Evolutionary conservation across 2,329 filamentous ascomycete species (phyloP).

Genomic region (Epichloe typhina): DNA sequence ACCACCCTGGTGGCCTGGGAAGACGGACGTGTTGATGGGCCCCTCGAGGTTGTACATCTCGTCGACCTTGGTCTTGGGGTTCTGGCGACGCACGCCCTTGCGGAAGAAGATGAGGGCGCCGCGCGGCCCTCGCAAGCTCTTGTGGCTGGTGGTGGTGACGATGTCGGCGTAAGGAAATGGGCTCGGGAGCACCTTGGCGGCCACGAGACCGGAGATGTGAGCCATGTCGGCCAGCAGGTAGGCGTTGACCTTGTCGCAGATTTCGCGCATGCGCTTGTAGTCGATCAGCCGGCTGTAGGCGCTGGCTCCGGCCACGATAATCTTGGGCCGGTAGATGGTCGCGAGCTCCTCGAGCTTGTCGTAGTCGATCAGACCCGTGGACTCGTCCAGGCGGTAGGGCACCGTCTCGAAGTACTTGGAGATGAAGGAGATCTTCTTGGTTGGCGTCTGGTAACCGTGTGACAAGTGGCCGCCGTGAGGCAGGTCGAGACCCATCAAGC

Average conservation of each 20-base stretch:
- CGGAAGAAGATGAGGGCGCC: conserved; percentile 98
- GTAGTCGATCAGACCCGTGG: conserved; percentile 92
- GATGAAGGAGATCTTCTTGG: conserved; percentile 91
- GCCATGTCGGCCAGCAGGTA: conserved; percentile 96
- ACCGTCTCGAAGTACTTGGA: conserved; percentile 99
- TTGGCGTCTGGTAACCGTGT: conserved; percentile 93
- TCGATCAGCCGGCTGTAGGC: conserved; percentile 95
- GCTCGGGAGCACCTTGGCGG: conserved; percentile 78
- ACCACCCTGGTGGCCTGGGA: conserved; percentile 94
- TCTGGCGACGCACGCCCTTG: conserved; percentile 72
- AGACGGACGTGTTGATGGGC: conserved; percentile 92
- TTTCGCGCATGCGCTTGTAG: conserved; percentile 82
- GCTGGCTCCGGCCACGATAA: conserved; percentile 87
- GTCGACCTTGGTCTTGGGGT: conserved; percentile 76
- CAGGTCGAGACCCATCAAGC: conserved; percentile 92
- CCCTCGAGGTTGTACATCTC: conserved; percentile 81
- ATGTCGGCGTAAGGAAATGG: conserved; percentile 87
- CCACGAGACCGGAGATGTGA: conserved; percentile 88
- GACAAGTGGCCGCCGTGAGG: conserved; percentile 93
- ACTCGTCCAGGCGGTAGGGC: conserved; percentile 82
- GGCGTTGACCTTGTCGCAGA: conserved; percentile 80
- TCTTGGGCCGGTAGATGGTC: conserved; percentile 82
- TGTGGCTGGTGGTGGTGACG: conserved; percentile 96
- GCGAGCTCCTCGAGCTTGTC: conserved; percentile 79
- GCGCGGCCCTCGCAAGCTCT: conserved; percentile 86